Conservation (phyloP, 148 eudicot genomes). For the Heliamphora exappendiculata region DNA sequence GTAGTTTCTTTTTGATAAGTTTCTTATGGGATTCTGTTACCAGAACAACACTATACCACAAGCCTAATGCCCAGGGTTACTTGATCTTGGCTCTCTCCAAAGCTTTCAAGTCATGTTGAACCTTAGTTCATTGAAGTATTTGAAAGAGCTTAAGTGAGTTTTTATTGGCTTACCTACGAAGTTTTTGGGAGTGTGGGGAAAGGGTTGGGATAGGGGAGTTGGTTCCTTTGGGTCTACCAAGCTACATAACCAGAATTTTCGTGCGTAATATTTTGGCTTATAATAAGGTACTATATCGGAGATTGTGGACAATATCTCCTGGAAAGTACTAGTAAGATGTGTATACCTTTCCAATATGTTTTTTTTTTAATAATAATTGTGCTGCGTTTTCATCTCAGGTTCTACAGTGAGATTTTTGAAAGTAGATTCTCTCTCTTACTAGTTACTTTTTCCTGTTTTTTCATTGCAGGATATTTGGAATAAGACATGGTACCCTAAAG, state of each 20-base stretch:
- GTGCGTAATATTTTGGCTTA: not conserved
- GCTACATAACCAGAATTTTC: no score
- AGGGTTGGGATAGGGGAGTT: not conserved
- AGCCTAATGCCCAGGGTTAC: not conserved
- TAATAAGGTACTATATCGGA: not conserved
- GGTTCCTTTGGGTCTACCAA: not conserved
- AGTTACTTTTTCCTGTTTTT: not conserved
- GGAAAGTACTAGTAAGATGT: not conserved
- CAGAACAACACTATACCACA: not conserved
- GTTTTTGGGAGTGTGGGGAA: not conserved
- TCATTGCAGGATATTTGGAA: conserved; percentile 81
- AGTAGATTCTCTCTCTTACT: not conserved
- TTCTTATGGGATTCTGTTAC: not conserved
- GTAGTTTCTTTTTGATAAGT: not conserved
- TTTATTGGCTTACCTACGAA: not conserved
- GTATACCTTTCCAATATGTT: not conserved
- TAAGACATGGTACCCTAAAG: conserved; percentile 93
- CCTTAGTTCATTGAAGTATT: not conserved
- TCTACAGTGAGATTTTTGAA: not conserved
- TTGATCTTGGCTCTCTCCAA: not conserved
- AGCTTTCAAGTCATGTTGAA: not conserved
- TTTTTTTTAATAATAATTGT: not conserved
- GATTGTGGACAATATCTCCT: not conserved
- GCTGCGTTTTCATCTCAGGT: not conserved
- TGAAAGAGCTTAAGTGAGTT: not conserved